Conservation (phyloP, 768 basidiomycete genomes). For the Chalciporus sphaerocephalus region DNA sequence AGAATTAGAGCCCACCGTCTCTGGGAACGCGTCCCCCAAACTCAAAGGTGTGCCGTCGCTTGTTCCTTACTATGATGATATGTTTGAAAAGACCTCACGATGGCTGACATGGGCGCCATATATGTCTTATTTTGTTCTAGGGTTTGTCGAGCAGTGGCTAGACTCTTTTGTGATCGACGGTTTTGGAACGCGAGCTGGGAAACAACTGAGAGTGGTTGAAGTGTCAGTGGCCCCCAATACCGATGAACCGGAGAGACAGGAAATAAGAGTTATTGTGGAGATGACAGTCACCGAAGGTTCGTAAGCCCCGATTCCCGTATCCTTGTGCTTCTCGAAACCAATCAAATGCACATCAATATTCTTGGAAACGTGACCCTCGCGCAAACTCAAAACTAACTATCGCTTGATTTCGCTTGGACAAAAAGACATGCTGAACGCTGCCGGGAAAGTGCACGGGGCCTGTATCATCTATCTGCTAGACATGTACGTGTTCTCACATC, state of each 20-base stretch:
- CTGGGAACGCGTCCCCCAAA: conserved; percentile 19
- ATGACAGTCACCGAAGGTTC: conserved; percentile 44
- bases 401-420: not conserved
- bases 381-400: no score
- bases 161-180: conserved; percentile 24
- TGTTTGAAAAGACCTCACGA: conserved; percentile 14
- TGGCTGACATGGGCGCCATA: conserved; percentile 34
- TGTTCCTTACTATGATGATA: conserved; percentile 1
- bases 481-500: conserved; percentile 32
- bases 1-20: not conserved
- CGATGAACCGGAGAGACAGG: conserved; percentile 34
- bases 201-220: conserved; percentile 28
- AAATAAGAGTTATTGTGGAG: conserved; percentile 40
- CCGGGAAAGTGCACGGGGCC: conserved; percentile 38
- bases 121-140: conserved; percentile 26
- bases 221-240: conserved; percentile 37
- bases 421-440: conserved; percentile 42
- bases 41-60: conserved; percentile 19
- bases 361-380: not conserved
- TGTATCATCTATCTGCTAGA: conserved; percentile 45
- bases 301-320: not conserved
- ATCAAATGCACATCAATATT: no score
- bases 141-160: conserved; percentile 38
- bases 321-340: not conserved
- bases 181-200: conserved; percentile 18